A percentile compares a stretch with the other conserved stretches of the same genome.
These are phyloP conservation scores for Cucumis hystrix DNA, from an alignment of 306 rosid species.

Conservation along the genomic window DNA sequence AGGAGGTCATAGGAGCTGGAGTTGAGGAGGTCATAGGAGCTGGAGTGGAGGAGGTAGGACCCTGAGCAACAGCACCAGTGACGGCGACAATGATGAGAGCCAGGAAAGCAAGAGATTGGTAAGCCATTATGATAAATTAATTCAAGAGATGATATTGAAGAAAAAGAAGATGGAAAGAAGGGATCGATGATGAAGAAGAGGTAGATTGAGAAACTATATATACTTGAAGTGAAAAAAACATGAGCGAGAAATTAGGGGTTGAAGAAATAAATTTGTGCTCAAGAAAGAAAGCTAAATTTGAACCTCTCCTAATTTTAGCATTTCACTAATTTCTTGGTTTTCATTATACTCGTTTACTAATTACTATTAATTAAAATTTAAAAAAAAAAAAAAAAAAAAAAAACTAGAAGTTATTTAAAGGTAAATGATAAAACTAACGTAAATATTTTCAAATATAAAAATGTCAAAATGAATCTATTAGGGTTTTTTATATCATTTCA, in stretches of 20 bases:
- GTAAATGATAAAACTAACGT: no score
- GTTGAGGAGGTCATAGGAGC: not conserved
- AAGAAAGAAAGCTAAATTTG: not conserved
- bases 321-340: not conserved
- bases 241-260: not conserved
- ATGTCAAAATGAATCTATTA: no score
- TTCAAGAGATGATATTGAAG: not conserved
- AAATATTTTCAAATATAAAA: no score
- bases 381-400: no score
- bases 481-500: no score
- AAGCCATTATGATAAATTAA: not conserved
- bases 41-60: not conserved
- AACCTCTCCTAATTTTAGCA: not conserved
- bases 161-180: not conserved
- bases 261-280: not conserved
- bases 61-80: not conserved
- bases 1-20: not conserved
- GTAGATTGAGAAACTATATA: not conserved
- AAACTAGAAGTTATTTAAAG: no score
- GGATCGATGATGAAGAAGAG: not conserved
- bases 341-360: not conserved
- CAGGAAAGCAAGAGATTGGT: not conserved
- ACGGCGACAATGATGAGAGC: not conserved
- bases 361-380: not conserved
- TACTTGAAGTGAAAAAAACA: not conserved